These are phyloP conservation scores for Camillea tinctor DNA, from an alignment of 2,329 filamentous ascomycete genomes.

Conservation along the genomic window DNA sequence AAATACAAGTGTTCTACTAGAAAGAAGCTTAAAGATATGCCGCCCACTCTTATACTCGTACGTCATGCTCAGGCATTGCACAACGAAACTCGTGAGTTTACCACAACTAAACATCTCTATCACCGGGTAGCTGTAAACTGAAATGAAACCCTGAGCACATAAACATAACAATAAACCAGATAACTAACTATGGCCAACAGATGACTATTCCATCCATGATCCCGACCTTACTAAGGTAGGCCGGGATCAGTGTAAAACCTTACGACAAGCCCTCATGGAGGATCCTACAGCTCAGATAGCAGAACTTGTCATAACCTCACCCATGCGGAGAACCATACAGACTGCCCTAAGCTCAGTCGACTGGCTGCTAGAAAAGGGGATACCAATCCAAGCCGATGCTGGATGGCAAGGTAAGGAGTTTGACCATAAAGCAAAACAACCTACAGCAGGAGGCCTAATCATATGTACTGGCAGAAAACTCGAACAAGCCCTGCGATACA, in stretches of 20 bases:
- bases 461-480: slow-evolving; percentile 45
- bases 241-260: slow-evolving; percentile 44
- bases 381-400: slow-evolving; percentile 56
- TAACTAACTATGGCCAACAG: slow-evolving; percentile 34
- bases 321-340: slow-evolving; percentile 65
- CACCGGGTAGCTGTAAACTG: not conserved
- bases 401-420: slow-evolving; percentile 59
- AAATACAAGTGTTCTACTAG: no score
- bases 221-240: slow-evolving; percentile 51
- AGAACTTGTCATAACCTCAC: slow-evolving; percentile 59
- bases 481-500: slow-evolving; percentile 59
- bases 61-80: slow-evolving; percentile 79
- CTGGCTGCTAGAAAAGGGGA: slow-evolving; percentile 55
- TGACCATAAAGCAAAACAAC: not conserved
- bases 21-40: slow-evolving; percentile 40
- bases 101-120: no score
- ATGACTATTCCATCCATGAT: slow-evolving; percentile 48
- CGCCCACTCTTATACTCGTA: slow-evolving; percentile 71
- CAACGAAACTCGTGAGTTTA: slow-evolving; percentile 50
- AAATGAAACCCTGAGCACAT: not conserved
- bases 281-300: slow-evolving; percentile 41
- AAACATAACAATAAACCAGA: not conserved
- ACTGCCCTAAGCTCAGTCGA: slow-evolving; percentile 58
- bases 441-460: slow-evolving; percentile 25
- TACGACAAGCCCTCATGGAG: slow-evolving; percentile 43